Percentiles rank a stretch among this genome's conserved stretches.
Evolutionary conservation across 495 filamentous ascomycete species (phyloP).

Genomic region (Usnea hakonensis): DNA sequence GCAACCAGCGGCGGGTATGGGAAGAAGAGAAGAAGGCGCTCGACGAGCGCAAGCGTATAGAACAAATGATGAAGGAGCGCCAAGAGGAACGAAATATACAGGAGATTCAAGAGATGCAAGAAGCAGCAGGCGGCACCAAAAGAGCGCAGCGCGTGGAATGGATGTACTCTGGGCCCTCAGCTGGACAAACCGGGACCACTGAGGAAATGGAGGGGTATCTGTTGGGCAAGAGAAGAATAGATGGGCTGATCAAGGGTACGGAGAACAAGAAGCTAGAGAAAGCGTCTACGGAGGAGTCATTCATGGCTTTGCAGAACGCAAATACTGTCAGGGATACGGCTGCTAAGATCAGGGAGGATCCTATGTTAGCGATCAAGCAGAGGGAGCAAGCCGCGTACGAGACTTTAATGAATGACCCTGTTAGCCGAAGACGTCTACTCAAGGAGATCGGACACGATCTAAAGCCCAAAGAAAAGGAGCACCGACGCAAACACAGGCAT

Average conservation of each 20-base stretch:
- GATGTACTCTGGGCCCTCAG: slow-evolving; percentile 90
- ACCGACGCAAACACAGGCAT: slow-evolving; percentile 45
- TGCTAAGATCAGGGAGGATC: slow-evolving; percentile 79
- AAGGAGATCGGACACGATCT: slow-evolving; percentile 46
- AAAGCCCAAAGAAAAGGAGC: slow-evolving; percentile 36
- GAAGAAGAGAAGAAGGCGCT: slow-evolving; percentile 87
- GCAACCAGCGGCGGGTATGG: slow-evolving; percentile 79
- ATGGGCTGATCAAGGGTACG: slow-evolving; percentile 73
- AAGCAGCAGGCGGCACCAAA: slow-evolving; percentile 74
- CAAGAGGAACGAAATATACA: slow-evolving; percentile 90
- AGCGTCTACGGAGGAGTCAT: slow-evolving; percentile 56
- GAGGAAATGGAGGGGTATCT: slow-evolving; percentile 94
- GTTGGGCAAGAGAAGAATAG: slow-evolving; percentile 84
- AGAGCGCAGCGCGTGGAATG: slow-evolving; percentile 80
- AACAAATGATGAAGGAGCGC: slow-evolving; percentile 80
- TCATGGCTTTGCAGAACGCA: slow-evolving; percentile 51
- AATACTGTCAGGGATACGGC: slow-evolving; percentile 68
- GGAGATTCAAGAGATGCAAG: slow-evolving; percentile 83
- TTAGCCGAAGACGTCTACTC: slow-evolving; percentile 60
- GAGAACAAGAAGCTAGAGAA: slow-evolving; percentile 77
- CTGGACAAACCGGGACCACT: slow-evolving; percentile 67
- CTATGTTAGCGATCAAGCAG: slow-evolving; percentile 82
- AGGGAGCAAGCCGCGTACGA: slow-evolving; percentile 89
- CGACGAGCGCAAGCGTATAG: slow-evolving; percentile 85
- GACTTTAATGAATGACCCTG: slow-evolving; percentile 75